Percentiles rank a stretch among this genome's conserved stretches.
These are phyloP conservation scores for Stephanodiscus triporus DNA, from an alignment of 108 stramenopile species.

Conservation along the genomic window DNA sequence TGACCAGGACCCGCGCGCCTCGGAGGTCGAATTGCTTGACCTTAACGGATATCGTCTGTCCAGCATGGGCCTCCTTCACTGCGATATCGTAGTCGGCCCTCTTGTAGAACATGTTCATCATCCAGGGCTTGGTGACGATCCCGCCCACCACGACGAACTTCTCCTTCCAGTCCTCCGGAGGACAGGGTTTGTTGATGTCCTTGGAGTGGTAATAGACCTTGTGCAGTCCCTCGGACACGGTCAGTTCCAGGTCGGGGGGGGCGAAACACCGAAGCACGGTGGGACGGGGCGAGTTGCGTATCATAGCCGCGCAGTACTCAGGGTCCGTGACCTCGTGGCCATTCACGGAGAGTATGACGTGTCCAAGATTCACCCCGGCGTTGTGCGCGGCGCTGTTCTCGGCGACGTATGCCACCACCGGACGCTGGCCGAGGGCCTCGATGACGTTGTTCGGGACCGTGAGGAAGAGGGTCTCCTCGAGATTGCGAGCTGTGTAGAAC, in stretches of 20 bases:
- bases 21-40: slow-evolving; percentile 51
- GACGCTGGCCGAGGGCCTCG: slow-evolving; percentile 30
- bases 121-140: slow-evolving; percentile 31
- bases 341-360: slow-evolving; percentile 36
- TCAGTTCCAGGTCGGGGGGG: slow-evolving; percentile 26
- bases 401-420: slow-evolving; percentile 33
- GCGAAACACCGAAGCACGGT: slow-evolving; percentile 34
- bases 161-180: slow-evolving; percentile 54
- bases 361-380: slow-evolving; percentile 32
- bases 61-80: slow-evolving; percentile 37
- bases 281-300: slow-evolving; percentile 29
- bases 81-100: slow-evolving; percentile 51
- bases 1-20: slow-evolving; percentile 26
- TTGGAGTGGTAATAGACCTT: slow-evolving; percentile 47
- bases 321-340: slow-evolving; percentile 17
- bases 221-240: slow-evolving; percentile 19
- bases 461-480: slow-evolving; percentile 24
- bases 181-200: slow-evolving; percentile 9
- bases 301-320: slow-evolving; percentile 13
- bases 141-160: slow-evolving; percentile 54
- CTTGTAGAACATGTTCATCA: slow-evolving; percentile 45
- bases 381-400: slow-evolving; percentile 34
- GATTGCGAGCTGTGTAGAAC: slow-evolving; percentile 39
- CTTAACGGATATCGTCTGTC: slow-evolving; percentile 36
- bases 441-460: slow-evolving; percentile 19